Evolutionary conservation across 768 basidiomycete species (phyloP), one percentile per base, ranked within the genome.

Genomic region (Sporobolomyces roseus): DNA sequence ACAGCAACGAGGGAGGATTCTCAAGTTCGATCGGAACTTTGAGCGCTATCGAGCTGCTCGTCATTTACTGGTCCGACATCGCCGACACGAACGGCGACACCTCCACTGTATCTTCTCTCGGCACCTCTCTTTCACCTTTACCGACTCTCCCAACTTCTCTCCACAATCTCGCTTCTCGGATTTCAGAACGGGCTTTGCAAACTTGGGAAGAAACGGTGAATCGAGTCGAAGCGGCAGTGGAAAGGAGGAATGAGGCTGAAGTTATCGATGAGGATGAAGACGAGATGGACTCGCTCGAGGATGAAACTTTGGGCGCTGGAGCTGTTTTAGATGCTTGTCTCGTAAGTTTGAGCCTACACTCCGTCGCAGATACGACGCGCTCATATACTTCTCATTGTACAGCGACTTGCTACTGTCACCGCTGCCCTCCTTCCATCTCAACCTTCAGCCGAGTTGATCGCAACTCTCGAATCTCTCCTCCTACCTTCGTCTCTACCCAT

Each of bases 391-490:
- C n/a, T n/a, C n/a, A n/a, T n/a, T n/a, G n/a, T n/a, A n/a, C 54
- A 63, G 62, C 48, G 56, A 27, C 56, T 68, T 32, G 56, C 67
- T 1, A 46, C 61, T 4, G 35, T 56, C 49, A n/a, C 55, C 14
- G 2, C 61, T 5, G n/a, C 62, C 36, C 49, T 62, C 32, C 45
- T 35, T 50, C 30, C 45, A 27, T 46, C 25, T 50, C 61, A 51
- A 52, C n/a, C 61, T 33, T 33, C 2, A 30, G 27, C 61, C 17
- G 30, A 43, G 10, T 30, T 68, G 10, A 7, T 58, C 25, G 8
- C 29, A 7, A 53, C 43, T n/a, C 41, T 68, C 61, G 55, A 63
- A 10, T 52, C 55, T 32, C 33, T 72, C 54, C 71, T 65, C 29
- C 56, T 69, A 14, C 43, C 61, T 8, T 46, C 52, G 0, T 46